Conservation (phyloP, 1,284 basidiomycete genomes). For the Ustilago hordei region DNA sequence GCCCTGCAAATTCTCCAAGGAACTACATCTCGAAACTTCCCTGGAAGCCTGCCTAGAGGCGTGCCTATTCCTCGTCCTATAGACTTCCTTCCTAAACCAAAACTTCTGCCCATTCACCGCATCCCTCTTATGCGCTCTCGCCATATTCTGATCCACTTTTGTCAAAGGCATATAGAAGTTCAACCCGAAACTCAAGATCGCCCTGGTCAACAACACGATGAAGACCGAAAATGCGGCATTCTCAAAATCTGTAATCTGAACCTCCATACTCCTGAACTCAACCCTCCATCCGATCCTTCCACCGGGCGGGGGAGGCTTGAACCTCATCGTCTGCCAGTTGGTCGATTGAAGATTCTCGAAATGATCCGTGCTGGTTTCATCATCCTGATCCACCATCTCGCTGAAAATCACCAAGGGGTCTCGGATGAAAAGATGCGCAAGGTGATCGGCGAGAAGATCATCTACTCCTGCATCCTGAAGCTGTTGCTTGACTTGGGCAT, state of each 20-base stretch:
- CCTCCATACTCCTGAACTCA: conserved; percentile 98
- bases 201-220: conserved; percentile 90
- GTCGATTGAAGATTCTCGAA: conserved; percentile 99
- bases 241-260: conserved; percentile 98
- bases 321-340: conserved; percentile 98
- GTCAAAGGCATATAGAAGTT: conserved; percentile 98
- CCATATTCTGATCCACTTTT: conserved; percentile 98
- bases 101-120: conserved; percentile 82
- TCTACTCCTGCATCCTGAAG: conserved; percentile 77
- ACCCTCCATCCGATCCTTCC: conserved; percentile 97
- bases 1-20: conserved; percentile 27
- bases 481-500: conserved; percentile 73
- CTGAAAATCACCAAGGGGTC: conserved; percentile 96
- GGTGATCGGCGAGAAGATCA: conserved; percentile 85
- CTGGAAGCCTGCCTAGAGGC: conserved; percentile 52
- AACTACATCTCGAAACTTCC: conserved; percentile 23
- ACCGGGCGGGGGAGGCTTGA: conserved; percentile 90
- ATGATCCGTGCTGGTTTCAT: conserved; percentile 87
- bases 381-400: conserved; percentile 93
- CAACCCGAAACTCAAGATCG: conserved; percentile 88
- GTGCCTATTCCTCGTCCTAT: conserved; percentile 71
- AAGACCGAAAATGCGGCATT: conserved; percentile 97
- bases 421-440: conserved; percentile 96
- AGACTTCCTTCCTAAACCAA: conserved; percentile 89
- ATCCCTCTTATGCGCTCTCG: conserved; percentile 84